Evolutionary conservation across 352 stramenopile species (phyloP), one percentile per base, ranked within the genome.

Genomic region (Phytopythium oedochilum): DNA sequence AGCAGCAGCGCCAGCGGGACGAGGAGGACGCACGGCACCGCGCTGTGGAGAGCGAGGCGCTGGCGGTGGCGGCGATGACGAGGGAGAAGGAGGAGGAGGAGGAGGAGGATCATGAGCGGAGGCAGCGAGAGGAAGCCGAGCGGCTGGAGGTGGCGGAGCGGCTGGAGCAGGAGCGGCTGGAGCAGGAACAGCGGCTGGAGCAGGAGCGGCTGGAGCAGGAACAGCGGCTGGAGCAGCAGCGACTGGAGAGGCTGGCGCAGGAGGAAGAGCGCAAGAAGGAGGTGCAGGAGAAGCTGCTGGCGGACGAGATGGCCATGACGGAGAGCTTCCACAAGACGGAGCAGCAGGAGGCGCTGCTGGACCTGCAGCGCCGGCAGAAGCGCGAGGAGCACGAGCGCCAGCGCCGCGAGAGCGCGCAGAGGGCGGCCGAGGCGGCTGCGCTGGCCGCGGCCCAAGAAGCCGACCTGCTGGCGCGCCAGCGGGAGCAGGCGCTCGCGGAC

Each of bases 351-450:
- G 63, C 70, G 22, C 28, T 83, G 29, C 63, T 92, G 11, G 78
- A 88, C 26, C 53, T 71, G 43, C 82, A 92, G 57, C 82, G 82
- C 44, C 78, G 71, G 31, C 71, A 77, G 52, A 92, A 92, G 59
- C 78, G 82, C 38, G 75, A 89, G 51, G 59, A 89, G 53, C 82
- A 89, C 45, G 77, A 83, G 45, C 77, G 73, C 14, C 67, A 83
- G 46, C 77, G 77, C 20, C 51, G 60, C 5, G 71, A 82, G 58
- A 71, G 64, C 17, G 69, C 86, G 46, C 63, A 74, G 38, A 60
- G 71, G 26, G 42, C 86, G 48, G 53, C 47, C 10, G 58, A 74
- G 23, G 25, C 57, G 31, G 68, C 74, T 23, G 39, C 65, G 32
- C 56, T 58, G 4, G 14, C n/a, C 5, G 48, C 48, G 8, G 15